Conservation (phyloP, 108 stramenopile species). For the Chaetoceros tenuissimus region DNA sequence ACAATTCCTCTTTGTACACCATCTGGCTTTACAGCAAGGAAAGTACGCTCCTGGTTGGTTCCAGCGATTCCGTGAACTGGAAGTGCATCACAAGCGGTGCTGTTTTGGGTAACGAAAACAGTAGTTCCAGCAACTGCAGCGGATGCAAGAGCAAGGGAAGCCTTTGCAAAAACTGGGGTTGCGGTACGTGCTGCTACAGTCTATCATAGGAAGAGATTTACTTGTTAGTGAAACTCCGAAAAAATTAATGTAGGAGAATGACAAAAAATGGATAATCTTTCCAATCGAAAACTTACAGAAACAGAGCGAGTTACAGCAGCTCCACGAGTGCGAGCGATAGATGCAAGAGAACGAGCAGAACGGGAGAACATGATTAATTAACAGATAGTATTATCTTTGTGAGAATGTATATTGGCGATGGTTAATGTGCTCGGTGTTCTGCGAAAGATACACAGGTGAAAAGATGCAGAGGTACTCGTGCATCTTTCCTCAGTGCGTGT, state of each 20-base stretch:
- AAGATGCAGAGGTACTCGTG: no score
- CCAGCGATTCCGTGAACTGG: slow-evolving; percentile 64
- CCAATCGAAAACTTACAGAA: neutral
- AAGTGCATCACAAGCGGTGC: slow-evolving; percentile 26
- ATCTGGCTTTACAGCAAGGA: slow-evolving; percentile 92
- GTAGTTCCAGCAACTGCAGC: slow-evolving; percentile 6
- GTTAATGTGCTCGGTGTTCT: no score
- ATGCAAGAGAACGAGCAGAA: neutral
- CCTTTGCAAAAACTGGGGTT: slow-evolving; percentile 8
- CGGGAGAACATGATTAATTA: neutral
- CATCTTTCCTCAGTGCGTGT: no score
- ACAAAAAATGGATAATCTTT: no score
- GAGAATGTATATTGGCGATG: no score
- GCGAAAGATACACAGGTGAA: no score
- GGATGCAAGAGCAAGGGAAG: neutral
- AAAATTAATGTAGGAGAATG: no score
- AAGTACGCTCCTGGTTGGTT: slow-evolving; percentile 83
- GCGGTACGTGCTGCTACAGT: no score
- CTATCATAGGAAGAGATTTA: no score
- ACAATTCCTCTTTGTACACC: slow-evolving; percentile 92
- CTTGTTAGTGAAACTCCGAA: no score
- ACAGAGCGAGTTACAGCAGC: neutral
- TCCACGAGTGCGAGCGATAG: neutral
- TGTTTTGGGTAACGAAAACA: slow-evolving; percentile 5
- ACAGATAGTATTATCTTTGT: no score